These are phyloP conservation scores for Collybia nuda DNA, from an alignment of 768 basidiomycete genomes.

Conservation along the genomic window DNA sequence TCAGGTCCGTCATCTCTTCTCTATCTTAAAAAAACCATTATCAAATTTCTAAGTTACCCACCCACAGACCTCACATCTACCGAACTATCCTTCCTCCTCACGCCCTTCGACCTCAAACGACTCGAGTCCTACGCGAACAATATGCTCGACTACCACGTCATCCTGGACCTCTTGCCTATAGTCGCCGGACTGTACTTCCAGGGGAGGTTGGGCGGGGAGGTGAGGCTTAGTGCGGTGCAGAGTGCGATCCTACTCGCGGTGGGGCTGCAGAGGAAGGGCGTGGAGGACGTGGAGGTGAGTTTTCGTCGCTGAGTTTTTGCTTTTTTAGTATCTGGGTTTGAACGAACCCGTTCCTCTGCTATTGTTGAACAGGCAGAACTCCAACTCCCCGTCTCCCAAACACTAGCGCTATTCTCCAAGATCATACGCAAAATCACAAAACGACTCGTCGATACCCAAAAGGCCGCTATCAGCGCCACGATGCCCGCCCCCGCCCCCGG, in stretches of 20 bases:
- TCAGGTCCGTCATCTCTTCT: conserved; percentile 25
- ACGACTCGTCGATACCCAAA: conserved; percentile 74
- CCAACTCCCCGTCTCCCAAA: conserved; percentile 81
- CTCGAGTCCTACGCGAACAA: conserved; percentile 95
- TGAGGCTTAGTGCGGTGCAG: conserved; percentile 83
- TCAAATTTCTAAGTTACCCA: neutral
- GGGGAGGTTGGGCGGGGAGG: conserved; percentile 60
- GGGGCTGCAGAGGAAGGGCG: conserved; percentile 83
- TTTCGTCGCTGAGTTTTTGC: neutral
- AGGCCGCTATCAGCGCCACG: conserved; percentile 67
- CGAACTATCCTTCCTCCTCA: conserved; percentile 59
- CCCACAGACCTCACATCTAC: conserved; percentile 30
- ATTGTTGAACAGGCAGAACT: conserved; percentile 65
- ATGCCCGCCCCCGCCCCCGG: conserved; percentile 40
- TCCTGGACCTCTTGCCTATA: conserved; percentile 87
- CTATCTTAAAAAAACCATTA: neutral
- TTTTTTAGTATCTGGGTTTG: neutral
- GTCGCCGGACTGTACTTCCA: conserved; percentile 87
- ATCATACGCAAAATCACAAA: conserved; percentile 83
- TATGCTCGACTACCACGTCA: conserved; percentile 94
- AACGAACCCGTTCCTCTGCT: too few relatives aligned
- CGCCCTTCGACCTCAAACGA: conserved; percentile 95
- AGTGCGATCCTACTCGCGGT: conserved; percentile 88
- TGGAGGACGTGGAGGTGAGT: conserved; percentile 86
- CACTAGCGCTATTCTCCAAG: conserved; percentile 90